Conservation (phyloP, 345 rosid species). For the Eucalyptus rudis region DNA sequence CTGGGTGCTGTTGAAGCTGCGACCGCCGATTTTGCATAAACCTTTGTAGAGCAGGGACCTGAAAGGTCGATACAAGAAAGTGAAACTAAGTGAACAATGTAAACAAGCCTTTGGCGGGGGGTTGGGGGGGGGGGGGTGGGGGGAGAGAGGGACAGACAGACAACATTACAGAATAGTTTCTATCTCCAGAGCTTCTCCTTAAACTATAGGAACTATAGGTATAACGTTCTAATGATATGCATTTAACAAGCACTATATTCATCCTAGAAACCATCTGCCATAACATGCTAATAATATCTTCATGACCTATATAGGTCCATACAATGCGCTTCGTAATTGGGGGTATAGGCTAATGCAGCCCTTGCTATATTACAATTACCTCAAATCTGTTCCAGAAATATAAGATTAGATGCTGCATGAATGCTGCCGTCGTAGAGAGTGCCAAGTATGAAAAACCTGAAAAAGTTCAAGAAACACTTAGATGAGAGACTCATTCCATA, state of each 20-base stretch:
- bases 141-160: background rate
- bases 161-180: background rate
- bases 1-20: conserved; percentile 83
- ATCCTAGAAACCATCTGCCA: background rate
- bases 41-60: conserved; percentile 96
- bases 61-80: background rate
- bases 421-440: conserved; percentile 78
- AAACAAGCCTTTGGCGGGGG: background rate
- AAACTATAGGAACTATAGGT: background rate
- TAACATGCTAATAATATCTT: background rate
- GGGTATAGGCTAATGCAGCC: background rate
- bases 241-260: background rate
- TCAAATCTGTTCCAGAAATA: conserved; percentile 99
- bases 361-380: conserved; percentile 25
- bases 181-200: background rate
- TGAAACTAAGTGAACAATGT: background rate
- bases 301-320: background rate
- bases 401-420: conserved; percentile 91
- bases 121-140: background rate
- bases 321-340: background rate
- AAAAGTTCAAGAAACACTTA: background rate
- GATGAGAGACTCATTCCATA: background rate
- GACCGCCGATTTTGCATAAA: conserved; percentile 69
- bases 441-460: conserved; percentile 96
- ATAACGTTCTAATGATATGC: background rate